Base-by-base conservation (phyloP, 2,329 filamentous ascomycete species). In the Podosphaera fusca region DNA sequence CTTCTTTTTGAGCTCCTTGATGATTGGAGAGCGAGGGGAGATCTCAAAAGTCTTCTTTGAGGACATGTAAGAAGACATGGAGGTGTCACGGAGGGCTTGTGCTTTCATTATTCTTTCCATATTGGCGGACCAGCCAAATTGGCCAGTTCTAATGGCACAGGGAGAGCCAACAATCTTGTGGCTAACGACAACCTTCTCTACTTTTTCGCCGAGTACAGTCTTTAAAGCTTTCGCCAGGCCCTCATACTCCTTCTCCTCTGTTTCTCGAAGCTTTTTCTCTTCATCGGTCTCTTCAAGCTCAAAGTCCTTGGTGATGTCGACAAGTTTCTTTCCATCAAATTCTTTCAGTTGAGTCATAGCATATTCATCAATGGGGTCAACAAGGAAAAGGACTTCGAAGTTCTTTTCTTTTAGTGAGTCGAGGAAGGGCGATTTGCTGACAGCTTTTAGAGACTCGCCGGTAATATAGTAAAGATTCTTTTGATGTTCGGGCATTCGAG, bases 31-130 rank as follows among this genome's bases (percentile, higher is more conserved):
- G 80, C 92, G 90, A 73, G 92, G 92, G n/a, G 92, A 96, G 75
- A 98, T 96, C 79, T 98, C 92, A 66, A 98, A 96, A 36, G 92
- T 98, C 87, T 98, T 98, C 89, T 98, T 98, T 72, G 90, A 96
- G 64, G 87, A 94, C 92, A 98, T 98, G 86, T 98, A 98, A 67
- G 87, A 94, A 75, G 81, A 87, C 92, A 98, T 98, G 69, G 89
- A 95, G 66, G 92, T 98, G 77, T 98, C 92, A 77, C 92, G 92
- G 69, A 98, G 90, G 69, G 92, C 92, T 80, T 98, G 92, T 34
- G 92, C 92, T 85, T 98, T 98, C 92, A 98, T 98, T 83, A 98
- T 98, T 79, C 92, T 92, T 82, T 98, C 92, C 92, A 98, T 98
- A 82, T 98, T 98, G 71, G 92, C 92, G 58, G 90, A 96, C 92